A percentile compares a stretch with the other conserved stretches of the same genome.
Evolutionary conservation across 129 eudicot species (phyloP).

Genomic region (Lonicera japonica): DNA sequence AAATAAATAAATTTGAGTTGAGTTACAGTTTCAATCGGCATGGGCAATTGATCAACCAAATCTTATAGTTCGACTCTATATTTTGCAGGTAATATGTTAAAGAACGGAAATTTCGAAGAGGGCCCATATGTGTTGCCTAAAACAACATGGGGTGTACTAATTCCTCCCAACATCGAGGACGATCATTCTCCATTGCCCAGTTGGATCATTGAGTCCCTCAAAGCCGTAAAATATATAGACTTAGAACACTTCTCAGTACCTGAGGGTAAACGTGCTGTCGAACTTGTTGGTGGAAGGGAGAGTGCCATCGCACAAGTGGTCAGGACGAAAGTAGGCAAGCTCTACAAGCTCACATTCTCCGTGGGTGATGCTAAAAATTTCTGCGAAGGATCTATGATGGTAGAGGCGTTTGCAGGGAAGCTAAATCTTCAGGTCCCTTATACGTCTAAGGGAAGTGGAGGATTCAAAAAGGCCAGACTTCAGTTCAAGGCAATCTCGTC

Average conservation of each 20-base stretch:
- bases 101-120: constrained; percentile 76
- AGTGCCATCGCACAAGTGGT: constrained; percentile 70
- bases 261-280: constrained; percentile 68
- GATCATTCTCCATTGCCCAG: constrained; percentile 74
- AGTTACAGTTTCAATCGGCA: too few relatives aligned
- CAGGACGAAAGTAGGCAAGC: constrained; percentile 43
- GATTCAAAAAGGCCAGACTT: constrained; percentile 36
- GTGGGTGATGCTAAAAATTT: constrained; percentile 71
- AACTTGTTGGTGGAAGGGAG: constrained; percentile 71
- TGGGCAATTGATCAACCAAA: too few relatives aligned
- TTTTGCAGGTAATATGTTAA: constrained; percentile 51
- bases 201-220: constrained; percentile 81
- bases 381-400: constrained; percentile 66
- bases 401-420: constrained; percentile 66
- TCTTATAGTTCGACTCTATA: too few relatives aligned
- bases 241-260: constrained; percentile 63
- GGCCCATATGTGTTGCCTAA: constrained; percentile 77
- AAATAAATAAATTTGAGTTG: too few relatives aligned
- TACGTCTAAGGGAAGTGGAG: constrained; percentile 40
- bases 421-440: constrained; percentile 38
- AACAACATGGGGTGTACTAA: constrained; percentile 57
- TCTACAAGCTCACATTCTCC: constrained; percentile 48
- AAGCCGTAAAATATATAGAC: constrained; percentile 78
- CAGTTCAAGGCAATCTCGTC: constrained; percentile 37
- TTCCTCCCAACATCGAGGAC: constrained; percentile 83